A percentile compares a stretch with the other conserved stretches of the same genome.
phyloP scores from a whole-genome alignment of 2,329 filamentous ascomycete species.

The Biscogniauxia marginata region DNA sequence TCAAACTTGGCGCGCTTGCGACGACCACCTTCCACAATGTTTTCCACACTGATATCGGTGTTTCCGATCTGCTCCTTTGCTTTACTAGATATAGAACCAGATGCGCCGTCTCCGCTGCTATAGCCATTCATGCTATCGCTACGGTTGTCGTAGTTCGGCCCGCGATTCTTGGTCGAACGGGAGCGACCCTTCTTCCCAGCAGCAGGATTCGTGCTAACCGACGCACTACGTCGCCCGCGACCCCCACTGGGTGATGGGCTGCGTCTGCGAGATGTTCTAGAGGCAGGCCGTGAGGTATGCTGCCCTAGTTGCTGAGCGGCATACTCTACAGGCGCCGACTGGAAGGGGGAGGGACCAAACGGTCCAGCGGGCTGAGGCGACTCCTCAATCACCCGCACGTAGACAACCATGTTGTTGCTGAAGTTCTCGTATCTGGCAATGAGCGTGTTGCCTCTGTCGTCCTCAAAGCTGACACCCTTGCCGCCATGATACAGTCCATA shows the following conservation, averaged over 20 bases:
- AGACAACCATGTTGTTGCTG: constrained; percentile 85
- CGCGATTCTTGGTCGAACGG: constrained; percentile 68
- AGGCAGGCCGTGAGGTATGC: constrained; percentile 65
- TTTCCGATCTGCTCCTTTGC: constrained; percentile 85
- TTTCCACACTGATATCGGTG: constrained; percentile 96
- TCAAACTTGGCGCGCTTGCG: constrained; percentile 94
- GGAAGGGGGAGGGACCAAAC: constrained; percentile 53
- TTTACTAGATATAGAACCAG: constrained; percentile 73
- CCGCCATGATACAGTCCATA: constrained; percentile 87
- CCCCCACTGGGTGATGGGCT: constrained; percentile 72
- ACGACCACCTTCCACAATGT: constrained; percentile 95
- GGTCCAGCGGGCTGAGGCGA: constrained; percentile 43
- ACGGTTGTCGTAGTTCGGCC: constrained; percentile 57
- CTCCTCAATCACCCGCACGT: constrained; percentile 79
- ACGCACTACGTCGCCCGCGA: constrained; percentile 74
- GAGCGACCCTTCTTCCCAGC: constrained; percentile 64
- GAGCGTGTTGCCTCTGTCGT: constrained; percentile 81
- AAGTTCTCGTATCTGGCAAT: constrained; percentile 98
- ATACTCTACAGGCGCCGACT: constrained; percentile 52
- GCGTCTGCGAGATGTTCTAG: constrained; percentile 70
- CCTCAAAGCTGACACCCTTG: constrained; percentile 92
- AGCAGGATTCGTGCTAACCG: constrained; percentile 55
- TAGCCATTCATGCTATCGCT: constrained; percentile 71
- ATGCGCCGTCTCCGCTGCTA: constrained; percentile 82
- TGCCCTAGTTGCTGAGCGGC: constrained; percentile 52